These are phyloP conservation scores for Akebia trifoliata DNA, from an alignment of 164 flowering plant genomes.

Conservation along the genomic window DNA sequence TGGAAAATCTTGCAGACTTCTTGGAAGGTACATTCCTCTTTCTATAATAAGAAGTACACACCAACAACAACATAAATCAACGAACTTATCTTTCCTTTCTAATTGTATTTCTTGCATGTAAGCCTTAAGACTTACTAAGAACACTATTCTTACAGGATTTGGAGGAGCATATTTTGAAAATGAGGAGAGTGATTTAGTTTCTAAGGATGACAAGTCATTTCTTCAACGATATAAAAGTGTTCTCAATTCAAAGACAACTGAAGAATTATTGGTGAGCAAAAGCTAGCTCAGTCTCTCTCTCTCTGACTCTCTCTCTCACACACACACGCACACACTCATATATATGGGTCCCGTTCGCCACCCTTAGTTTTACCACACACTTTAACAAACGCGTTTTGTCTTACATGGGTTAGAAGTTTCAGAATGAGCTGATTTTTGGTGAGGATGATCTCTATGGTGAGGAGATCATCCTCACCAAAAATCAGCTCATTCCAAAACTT, in stretches of 20 bases:
- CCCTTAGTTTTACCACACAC: no score
- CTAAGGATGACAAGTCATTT: constrained; percentile 31
- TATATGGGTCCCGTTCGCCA: no score
- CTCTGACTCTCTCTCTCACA: no score
- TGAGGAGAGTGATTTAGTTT: constrained; percentile 4
- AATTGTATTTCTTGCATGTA: neutral
- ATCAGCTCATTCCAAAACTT: no score
- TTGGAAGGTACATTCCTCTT: constrained; percentile 49
- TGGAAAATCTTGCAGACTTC: constrained; percentile 64
- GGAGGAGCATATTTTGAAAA: constrained; percentile 45
- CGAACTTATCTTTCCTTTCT: no score
- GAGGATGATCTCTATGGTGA: no score
- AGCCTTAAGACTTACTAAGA: neutral
- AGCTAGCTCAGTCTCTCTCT: no score
- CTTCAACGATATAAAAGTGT: constrained; percentile 60
- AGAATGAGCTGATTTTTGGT: no score
- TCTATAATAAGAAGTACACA: neutral
- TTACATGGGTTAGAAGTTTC: no score
- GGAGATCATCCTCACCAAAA: no score
- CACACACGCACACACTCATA: no score
- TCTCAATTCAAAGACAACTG: constrained; percentile 48
- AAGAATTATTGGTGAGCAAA: constrained; percentile 63
- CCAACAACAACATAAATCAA: neutral
- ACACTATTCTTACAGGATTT: constrained; percentile 42
- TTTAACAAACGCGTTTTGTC: no score